Base-by-base conservation (phyloP, 495 filamentous ascomycete species). In the Penicillium riverlandense region DNA sequence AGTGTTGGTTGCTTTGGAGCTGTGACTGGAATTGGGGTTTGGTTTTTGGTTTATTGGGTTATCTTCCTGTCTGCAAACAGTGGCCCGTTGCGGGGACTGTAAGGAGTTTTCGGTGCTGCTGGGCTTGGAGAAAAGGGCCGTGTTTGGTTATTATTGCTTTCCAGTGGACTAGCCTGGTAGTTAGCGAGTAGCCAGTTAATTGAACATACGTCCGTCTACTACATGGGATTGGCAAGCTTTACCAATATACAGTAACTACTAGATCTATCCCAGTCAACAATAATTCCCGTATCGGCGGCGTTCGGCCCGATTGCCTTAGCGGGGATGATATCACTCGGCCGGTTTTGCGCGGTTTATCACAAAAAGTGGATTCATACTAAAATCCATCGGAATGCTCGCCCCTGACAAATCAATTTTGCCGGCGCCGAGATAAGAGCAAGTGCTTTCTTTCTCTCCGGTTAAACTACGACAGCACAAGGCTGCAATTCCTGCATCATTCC, bases 31-130 rank as follows among this genome's bases (percentile, higher is more conserved):
- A 22, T 22, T 52, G 53, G 47, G 40, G 53, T 46, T 47, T 48
- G 46, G 46, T 38, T 40, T 37, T 42, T 51, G 51, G 43, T 49
- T 61, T 43, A 60, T 55, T 43, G 44, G 49, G 51, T 55, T 42
- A 48, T 55, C 51, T 38, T n/a, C 16, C 47, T 43, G 45, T 35
- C 37, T 48, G 65, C 30, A 37, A 31, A 48, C 55, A 49, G 45
- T 48, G 43, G 22, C 22, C 48, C 38, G 14, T 40, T 49, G 43
- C n/a, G 37, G 45, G 49, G 44, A 37, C 49, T 53, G 40, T 53
- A 38, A 47, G 59, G 59, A 49, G 53, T 60, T 59, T 43, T 22
- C 50, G 45, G 54, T 22, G 22, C 22, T 22, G 37, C n/a, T 47
- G 38, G 46, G 16, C 31, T 40, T 45, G 49, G 54, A 49, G 54